Evolutionary conservation across 1,284 basidiomycete species (phyloP), one percentile per base, ranked within the genome.

Genomic region (Ustilago crameri): DNA sequence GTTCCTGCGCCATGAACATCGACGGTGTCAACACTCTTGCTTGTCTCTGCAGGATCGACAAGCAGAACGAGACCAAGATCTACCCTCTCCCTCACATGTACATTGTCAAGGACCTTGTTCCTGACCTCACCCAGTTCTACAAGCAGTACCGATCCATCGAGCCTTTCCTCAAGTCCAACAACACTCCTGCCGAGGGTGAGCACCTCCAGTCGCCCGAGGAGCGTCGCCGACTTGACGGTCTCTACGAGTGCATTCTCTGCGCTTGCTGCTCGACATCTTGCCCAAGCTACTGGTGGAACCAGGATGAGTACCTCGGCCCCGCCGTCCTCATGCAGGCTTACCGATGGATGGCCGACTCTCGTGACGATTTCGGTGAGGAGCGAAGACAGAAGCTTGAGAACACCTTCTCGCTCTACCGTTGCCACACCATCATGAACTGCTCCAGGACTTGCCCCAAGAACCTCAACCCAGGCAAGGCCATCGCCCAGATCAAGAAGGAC

Each of bases 71-170:
- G 32, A 89, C 92, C 77, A 98, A 98, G 88, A 91, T 98, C 80
- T 98, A 98, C 85, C 95, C 95, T 41, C 88, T 98, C n/a, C 95
- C 95, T 18, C 95, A 98, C 86, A 93, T 97, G 95, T 97, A 97
- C 86, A 89, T 98, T 81, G 95, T 98, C 85, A 98, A 98, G 88
- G 95, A 98, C 86, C 90, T 98, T 78, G 93, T 98, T 2, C 93
- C 87, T 46, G 87, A 88, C 85, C 87, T 94, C 73, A 93, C 91
- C 12, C 90, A 90, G 73, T 95, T 94, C 88, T 96, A 95, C 90
- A 97, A 98, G 86, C 95, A 98, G 85, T 98, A 98, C 91, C 98
- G 98, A 86, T 95, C 93, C 38, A 97, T 98, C 84, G 90, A 98
- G 85, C 83, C 83, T 35, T 84, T 76, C 77, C 74, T 84, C 51